These are phyloP conservation scores for Lactarius hatsudake DNA, from an alignment of 768 basidiomycete genomes.

Conservation along the genomic window DNA sequence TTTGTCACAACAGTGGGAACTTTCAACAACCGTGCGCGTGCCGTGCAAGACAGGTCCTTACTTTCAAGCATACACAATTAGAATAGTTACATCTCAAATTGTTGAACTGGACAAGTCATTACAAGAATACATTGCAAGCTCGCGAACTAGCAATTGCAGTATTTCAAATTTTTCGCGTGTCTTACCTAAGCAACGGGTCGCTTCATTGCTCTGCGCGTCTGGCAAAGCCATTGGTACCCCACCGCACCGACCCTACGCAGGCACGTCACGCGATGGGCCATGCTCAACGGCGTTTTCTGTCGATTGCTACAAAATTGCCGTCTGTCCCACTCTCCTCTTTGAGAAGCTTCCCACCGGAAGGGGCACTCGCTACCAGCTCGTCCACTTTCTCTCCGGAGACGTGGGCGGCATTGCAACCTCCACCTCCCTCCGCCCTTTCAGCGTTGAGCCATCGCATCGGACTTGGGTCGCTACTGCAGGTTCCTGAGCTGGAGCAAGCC, in stretches of 20 bases:
- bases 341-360: constrained; percentile 59
- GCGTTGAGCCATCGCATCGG: constrained; percentile 79
- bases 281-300: constrained; percentile 53
- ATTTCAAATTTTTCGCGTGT: neutral
- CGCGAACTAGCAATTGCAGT: neutral
- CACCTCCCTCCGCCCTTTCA: constrained; percentile 65
- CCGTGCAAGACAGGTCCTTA: too few species aligned
- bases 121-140: too few species aligned
- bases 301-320: constrained; percentile 45
- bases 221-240: neutral
- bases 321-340: constrained; percentile 58
- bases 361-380: constrained; percentile 38
- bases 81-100: too few species aligned
- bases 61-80: too few species aligned
- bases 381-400: constrained; percentile 55
- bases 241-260: neutral
- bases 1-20: neutral
- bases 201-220: neutral
- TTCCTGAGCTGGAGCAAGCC: constrained; percentile 59
- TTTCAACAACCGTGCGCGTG: neutral
- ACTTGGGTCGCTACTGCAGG: constrained; percentile 53
- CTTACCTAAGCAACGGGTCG: neutral
- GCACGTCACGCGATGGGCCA: constrained; percentile 47
- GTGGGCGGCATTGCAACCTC: constrained; percentile 72
- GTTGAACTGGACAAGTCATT: too few species aligned